phyloP scores from a whole-genome alignment of 1,284 basidiomycete genomes.

The Gymnopus androsaceus region DNA sequence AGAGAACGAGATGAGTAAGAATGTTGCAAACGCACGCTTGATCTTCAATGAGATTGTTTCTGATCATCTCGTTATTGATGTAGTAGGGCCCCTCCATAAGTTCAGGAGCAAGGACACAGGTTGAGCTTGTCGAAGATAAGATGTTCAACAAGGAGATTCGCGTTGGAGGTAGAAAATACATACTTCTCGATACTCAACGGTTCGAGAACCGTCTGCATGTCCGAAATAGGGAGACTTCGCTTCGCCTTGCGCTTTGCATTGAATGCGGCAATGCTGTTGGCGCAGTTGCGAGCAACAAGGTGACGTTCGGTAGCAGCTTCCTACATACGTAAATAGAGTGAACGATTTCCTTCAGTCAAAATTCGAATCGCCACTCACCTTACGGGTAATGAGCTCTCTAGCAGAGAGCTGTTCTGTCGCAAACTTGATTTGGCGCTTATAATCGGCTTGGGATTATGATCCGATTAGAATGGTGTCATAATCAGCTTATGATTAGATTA shows the following conservation, averaged over 20 bases:
- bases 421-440: too few relatives aligned
- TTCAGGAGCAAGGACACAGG: conserved; percentile 17
- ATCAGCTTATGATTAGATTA: too few relatives aligned
- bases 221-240: conserved; percentile 13
- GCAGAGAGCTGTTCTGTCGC: neutral
- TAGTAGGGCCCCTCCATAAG: conserved; percentile 31
- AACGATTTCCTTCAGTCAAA: too few relatives aligned
- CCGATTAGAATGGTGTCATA: too few relatives aligned
- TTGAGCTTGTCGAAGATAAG: neutral
- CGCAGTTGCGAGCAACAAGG: conserved; percentile 24
- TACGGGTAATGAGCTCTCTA: neutral
- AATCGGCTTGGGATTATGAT: too few relatives aligned
- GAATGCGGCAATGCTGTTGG: conserved; percentile 22
- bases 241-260: conserved; percentile 22
- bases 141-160: conserved; percentile 2
- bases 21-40: conserved; percentile 37
- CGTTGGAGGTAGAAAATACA: conserved; percentile 4
- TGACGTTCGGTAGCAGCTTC: conserved; percentile 16
- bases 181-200: conserved; percentile 1
- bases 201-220: neutral
- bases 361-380: neutral
- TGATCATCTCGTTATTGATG: neutral
- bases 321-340: conserved; percentile 9
- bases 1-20: neutral
- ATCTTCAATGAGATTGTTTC: conserved; percentile 27